Base-by-base conservation (phyloP, 2,329 filamentous ascomycete species). In the Alternaria incomplexa region DNA sequence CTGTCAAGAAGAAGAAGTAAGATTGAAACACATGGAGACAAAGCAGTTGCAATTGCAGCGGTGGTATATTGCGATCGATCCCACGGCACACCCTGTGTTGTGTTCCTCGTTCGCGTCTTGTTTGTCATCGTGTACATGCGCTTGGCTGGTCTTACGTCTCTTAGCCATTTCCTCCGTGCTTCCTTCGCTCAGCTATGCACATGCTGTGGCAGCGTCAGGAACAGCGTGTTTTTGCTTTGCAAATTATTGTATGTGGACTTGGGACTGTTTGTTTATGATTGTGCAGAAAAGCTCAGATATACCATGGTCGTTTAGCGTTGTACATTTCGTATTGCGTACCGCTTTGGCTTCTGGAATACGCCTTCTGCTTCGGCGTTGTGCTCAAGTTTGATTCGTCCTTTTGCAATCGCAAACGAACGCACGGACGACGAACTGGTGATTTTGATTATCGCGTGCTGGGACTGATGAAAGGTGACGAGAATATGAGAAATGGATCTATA, bases 281-380 rank as follows among this genome's bases (percentile, higher is more conserved):
- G 30, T n/a, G 17, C 56, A 61, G 61, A 68, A 70, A 70, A 70
- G 67, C 66, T 70, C 60, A 68, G 67, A 68, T 40, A 40, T 70
- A 70, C 66, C 66, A 70, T 54, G 62, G 50, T 58, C 45, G 25
- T 62, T 65, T 60, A 63, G 61, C 64, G 64, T 58, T 56, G 50
- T 56, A 55, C 44, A 46, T 52, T 56, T 32, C 36, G 56, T 58
- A 30, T 53, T 36, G 57, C 36, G 44, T 58, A 25, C 45, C 48
- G 53, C 32, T 58, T 58, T 53, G 45, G 25, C 30, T 50, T 57
- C 43, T 58, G 59, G 59, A 62, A 47, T 54, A 62, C 54, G 47
- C 40, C 56, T 54, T 52, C 48, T 55, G 36, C 26, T 60, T 56
- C 61, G 47, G 40, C 25, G 32, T 44, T 55, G 61, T 32, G 28